Evolutionary conservation across 768 basidiomycete species (phyloP).

Genomic region (Mycena pura): DNA sequence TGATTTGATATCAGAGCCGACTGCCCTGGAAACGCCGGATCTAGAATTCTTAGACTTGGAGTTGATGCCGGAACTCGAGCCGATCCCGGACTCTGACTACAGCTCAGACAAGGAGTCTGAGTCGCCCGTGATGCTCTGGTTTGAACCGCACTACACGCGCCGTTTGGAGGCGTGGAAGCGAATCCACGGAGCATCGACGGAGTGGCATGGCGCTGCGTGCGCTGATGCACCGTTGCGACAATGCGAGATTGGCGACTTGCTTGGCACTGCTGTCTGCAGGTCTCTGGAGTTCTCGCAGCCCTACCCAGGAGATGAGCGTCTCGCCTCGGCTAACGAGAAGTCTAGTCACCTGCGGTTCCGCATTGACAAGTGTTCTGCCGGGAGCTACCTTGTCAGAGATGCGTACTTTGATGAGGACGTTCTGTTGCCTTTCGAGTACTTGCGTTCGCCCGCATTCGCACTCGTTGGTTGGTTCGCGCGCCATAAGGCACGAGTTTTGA

Average conservation of each 20-base stretch:
- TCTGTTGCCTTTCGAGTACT: not conserved
- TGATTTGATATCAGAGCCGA: too few relatives aligned
- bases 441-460: not conserved
- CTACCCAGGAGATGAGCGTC: not conserved
- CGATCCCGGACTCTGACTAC: too few relatives aligned
- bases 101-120: too few relatives aligned
- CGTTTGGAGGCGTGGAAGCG: too few relatives aligned
- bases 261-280: not conserved
- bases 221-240: too few relatives aligned
- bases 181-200: too few relatives aligned
- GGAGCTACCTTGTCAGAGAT: not conserved
- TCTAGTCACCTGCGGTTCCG: not conserved
- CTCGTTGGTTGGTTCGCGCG: not conserved
- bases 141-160: too few relatives aligned
- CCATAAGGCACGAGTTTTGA: not conserved
- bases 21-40: too few relatives aligned
- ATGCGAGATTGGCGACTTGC: not conserved
- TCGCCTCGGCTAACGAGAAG: not conserved
- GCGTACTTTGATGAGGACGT: not conserved
- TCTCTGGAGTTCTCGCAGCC: not conserved
- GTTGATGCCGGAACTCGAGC: too few relatives aligned
- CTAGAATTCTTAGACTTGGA: too few relatives aligned
- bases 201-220: too few relatives aligned
- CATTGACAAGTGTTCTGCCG: not conserved
- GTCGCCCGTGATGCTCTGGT: too few relatives aligned